These are phyloP conservation scores for Fistulina hepatica DNA, from an alignment of 1,284 basidiomycete genomes.

Conservation along the genomic window DNA sequence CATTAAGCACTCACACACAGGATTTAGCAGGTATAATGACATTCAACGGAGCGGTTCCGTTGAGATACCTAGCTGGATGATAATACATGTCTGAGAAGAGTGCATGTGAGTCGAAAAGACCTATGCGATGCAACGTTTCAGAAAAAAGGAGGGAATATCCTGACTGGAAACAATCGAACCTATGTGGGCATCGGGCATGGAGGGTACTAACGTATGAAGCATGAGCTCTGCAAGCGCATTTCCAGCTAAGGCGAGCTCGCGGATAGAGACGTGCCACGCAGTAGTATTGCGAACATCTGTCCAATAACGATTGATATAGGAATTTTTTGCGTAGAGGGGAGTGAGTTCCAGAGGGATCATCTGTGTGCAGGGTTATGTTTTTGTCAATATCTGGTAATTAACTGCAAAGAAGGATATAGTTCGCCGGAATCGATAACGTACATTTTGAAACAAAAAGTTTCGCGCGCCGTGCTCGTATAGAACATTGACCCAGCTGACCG, in stretches of 20 bases:
- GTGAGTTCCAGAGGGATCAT: constrained; percentile 37
- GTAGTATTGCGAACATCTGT: constrained; percentile 33
- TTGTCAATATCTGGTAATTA: no score
- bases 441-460: constrained; percentile 38
- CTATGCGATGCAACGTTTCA: not conserved
- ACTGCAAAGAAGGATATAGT: no score
- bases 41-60: constrained; percentile 48
- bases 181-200: constrained; percentile 24
- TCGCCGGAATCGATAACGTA: constrained; percentile 18
- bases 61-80: constrained; percentile 38
- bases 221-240: constrained; percentile 33
- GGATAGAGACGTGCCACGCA: constrained; percentile 38
- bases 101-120: constrained; percentile 39
- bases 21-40: constrained; percentile 20
- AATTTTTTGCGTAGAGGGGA: constrained; percentile 31
- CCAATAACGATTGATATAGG: constrained; percentile 36
- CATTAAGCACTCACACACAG: no score
- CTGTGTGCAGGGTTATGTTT: constrained; percentile 17
- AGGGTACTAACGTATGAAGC: constrained; percentile 29
- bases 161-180: constrained; percentile 16
- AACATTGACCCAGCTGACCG: constrained; percentile 34
- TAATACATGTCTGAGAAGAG: constrained; percentile 44
- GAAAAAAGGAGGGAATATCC: not conserved
- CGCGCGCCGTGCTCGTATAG: constrained; percentile 31
- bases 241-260: constrained; percentile 31